These are phyloP conservation scores for Ascochyta viciae-villosae DNA, from an alignment of 2,329 filamentous ascomycete species.

Conservation along the genomic window DNA sequence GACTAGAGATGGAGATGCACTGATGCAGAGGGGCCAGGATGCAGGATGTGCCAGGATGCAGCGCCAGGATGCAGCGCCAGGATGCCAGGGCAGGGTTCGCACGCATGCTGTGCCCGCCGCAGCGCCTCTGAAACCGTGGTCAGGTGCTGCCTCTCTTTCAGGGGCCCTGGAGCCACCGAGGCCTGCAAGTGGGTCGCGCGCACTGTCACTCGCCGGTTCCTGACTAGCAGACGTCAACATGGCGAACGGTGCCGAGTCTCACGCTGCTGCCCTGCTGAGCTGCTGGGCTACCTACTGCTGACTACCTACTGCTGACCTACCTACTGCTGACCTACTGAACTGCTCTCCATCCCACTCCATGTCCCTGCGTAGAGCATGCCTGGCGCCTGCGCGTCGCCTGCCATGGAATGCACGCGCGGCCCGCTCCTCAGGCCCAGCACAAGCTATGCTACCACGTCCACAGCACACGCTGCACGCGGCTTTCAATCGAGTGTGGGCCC, in stretches of 20 bases:
- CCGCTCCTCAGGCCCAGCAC: slow-evolving; percentile 2
- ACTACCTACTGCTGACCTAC: no score
- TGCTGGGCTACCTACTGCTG: no score
- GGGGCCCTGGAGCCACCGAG: neutral
- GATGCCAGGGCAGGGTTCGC: slow-evolving; percentile 20
- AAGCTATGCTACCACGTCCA: no score
- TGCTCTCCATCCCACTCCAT: no score
- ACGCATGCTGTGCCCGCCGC: slow-evolving; percentile 14
- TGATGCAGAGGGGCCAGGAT: slow-evolving; percentile 3
- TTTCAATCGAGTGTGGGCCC: neutral
- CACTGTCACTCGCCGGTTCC: slow-evolving; percentile 14
- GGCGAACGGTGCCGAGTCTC: slow-evolving; percentile 1
- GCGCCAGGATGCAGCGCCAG: neutral
- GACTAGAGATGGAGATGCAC: slow-evolving; percentile 9
- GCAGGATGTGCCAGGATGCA: neutral
- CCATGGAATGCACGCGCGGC: slow-evolving; percentile 12
- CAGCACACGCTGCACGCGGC: neutral
- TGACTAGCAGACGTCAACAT: slow-evolving; percentile 17
- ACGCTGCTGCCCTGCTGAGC: no score
- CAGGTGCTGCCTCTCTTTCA: slow-evolving; percentile 12
- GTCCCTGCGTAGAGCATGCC: no score
- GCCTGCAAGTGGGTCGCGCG: slow-evolving; percentile 7
- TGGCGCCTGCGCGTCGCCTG: neutral
- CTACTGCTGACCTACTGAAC: no score
- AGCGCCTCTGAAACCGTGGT: slow-evolving; percentile 24